Evolutionary conservation across 768 basidiomycete species (phyloP).

Genomic region (Lactarius indigo): DNA sequence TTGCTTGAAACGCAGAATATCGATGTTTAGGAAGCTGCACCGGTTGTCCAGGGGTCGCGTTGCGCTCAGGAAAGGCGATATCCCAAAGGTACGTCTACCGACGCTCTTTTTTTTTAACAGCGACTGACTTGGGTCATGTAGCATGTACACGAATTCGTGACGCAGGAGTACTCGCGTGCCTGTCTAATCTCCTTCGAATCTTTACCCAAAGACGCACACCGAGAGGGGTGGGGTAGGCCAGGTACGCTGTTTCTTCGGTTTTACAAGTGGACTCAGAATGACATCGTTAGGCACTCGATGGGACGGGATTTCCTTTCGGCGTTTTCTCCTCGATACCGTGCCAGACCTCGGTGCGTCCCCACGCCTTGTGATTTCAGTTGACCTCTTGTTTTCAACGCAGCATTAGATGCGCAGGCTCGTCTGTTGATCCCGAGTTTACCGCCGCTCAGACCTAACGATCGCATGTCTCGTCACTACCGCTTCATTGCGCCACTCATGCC

Average conservation of each 20-base stretch:
- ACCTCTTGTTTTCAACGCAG: not conserved
- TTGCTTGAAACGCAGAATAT: conserved; percentile 66
- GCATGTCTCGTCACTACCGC: conserved; percentile 79
- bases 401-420: conserved; percentile 62
- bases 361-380: not conserved
- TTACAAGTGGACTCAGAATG: not conserved
- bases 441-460: conserved; percentile 61
- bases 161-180: conserved; percentile 71
- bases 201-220: conserved; percentile 59
- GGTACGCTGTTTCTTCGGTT: conserved; percentile 38
- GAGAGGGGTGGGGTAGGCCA: conserved; percentile 74
- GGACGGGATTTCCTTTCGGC: conserved; percentile 60
- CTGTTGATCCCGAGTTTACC: conserved; percentile 72
- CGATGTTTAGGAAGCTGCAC: conserved; percentile 60
- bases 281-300: conserved; percentile 49
- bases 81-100: conserved; percentile 45
- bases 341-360: conserved; percentile 56
- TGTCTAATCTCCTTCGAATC: conserved; percentile 71
- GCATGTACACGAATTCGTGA: conserved; percentile 64
- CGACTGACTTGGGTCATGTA: conserved; percentile 29
- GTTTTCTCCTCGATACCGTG: conserved; percentile 67
- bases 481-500: conserved; percentile 62
- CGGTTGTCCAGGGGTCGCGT: conserved; percentile 61
- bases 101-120: no score
- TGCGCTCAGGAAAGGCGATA: conserved; percentile 49